Conservation (phyloP, 2,329 filamentous ascomycete genomes). For the Colletotrichum sp. region DNA sequence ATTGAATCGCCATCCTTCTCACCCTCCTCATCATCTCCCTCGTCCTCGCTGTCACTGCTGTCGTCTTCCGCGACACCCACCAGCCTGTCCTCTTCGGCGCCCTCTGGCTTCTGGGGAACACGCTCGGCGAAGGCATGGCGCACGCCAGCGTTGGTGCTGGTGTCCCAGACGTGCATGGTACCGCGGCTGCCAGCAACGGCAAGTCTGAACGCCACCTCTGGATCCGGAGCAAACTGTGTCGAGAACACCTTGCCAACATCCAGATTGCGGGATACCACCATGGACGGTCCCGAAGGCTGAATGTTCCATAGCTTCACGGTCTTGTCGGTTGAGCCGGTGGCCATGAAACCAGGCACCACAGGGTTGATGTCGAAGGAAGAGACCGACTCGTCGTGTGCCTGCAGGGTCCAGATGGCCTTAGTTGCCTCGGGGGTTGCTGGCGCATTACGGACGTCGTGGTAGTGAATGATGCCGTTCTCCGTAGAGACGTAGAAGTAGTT, state of each 20-base stretch:
- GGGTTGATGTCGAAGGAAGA: conserved; percentile 94
- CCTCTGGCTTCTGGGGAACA: conserved; percentile 58
- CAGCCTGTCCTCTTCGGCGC: conserved; percentile 75
- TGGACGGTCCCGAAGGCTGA: conserved; percentile 76
- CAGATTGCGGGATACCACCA: conserved; percentile 90
- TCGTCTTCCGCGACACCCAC: conserved; percentile 75
- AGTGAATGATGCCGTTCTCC: conserved; percentile 89
- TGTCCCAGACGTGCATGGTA: conserved; percentile 93
- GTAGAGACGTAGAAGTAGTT: conserved; percentile 97
- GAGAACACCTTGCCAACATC: conserved; percentile 96
- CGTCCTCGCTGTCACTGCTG: conserved; percentile 69
- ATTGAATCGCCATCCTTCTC: conserved; percentile 55
- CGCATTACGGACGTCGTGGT: conserved; percentile 83
- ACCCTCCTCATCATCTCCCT: conserved; percentile 45
- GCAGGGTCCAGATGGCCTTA: conserved; percentile 91
- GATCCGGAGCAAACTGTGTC: conserved; percentile 86
- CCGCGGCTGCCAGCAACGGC: conserved; percentile 96
- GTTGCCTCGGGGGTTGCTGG: conserved; percentile 75
- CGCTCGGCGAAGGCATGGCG: conserved; percentile 80
- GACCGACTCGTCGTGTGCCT: conserved; percentile 92
- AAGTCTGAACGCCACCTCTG: conserved; percentile 88
- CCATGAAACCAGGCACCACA: conserved; percentile 89
- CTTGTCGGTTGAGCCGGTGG: conserved; percentile 91
- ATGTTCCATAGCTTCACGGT: conserved; percentile 98
- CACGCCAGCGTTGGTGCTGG: conserved; percentile 88